phyloP scores from a whole-genome alignment of 495 filamentous ascomycete genomes.

The Penicillium coffeae region DNA sequence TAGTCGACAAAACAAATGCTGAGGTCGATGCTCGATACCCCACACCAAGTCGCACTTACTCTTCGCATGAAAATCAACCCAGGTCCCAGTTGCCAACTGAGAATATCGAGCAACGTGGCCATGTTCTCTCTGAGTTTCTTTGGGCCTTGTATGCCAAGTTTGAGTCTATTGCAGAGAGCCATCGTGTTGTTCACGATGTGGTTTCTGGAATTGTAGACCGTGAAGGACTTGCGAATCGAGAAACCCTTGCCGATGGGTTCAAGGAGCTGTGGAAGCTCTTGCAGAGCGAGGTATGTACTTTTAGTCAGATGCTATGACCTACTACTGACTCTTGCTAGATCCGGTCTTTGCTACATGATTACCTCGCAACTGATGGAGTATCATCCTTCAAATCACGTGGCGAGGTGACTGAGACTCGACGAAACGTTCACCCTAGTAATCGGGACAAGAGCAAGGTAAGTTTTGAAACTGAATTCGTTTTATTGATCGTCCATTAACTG shows the following conservation, averaged over 20 bases:
- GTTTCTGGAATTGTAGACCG: slow-evolving; percentile 75
- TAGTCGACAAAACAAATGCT: slow-evolving; percentile 90
- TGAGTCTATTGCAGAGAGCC: slow-evolving; percentile 92
- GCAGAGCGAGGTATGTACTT: slow-evolving; percentile 55
- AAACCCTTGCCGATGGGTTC: slow-evolving; percentile 70
- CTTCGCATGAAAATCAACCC: slow-evolving; percentile 33
- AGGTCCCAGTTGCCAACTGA: slow-evolving; percentile 57
- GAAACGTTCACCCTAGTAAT: slow-evolving; percentile 55
- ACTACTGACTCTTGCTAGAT: slow-evolving; percentile 54
- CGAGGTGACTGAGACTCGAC: slow-evolving; percentile 45
- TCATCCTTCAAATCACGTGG: slow-evolving; percentile 45
- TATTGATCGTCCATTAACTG: too few relatives aligned
- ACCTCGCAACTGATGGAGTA: slow-evolving; percentile 89
- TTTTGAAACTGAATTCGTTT: background rate
- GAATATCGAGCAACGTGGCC: slow-evolving; percentile 67
- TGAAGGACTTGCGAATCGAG: slow-evolving; percentile 55
- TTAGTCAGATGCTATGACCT: background rate
- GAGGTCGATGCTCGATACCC: slow-evolving; percentile 92
- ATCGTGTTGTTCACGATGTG: slow-evolving; percentile 89
- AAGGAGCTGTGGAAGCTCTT: slow-evolving; percentile 92
- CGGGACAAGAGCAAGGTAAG: slow-evolving; percentile 66
- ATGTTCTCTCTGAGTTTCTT: slow-evolving; percentile 82
- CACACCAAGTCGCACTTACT: slow-evolving; percentile 57
- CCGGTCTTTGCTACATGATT: slow-evolving; percentile 89
- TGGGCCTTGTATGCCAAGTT: slow-evolving; percentile 95